Evolutionary conservation across 495 filamentous ascomycete genomes (phyloP).

Genomic region (Ramalina intermedia): DNA sequence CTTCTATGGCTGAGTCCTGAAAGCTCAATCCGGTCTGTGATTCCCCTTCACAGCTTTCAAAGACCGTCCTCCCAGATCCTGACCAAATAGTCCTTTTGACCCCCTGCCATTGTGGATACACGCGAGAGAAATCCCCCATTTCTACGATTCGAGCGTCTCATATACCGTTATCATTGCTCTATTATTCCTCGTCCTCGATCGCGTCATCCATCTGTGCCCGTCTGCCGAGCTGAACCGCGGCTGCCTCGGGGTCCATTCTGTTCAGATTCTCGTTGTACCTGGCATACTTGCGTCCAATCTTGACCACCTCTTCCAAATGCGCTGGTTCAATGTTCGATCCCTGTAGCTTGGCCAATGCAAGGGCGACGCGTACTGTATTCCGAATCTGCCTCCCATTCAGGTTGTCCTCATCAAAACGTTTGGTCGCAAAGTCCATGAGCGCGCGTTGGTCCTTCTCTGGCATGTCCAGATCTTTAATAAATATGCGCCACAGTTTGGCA

Average conservation of each 20-base stretch:
- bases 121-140: no score
- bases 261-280: conserved; percentile 4
- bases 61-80: no score
- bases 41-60: no score
- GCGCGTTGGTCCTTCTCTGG: conserved; percentile 2
- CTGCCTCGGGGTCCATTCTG: conserved; percentile 4
- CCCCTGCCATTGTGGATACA: no score
- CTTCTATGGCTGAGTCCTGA: no score
- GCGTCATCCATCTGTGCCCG: background rate
- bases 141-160: no score
- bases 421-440: conserved; percentile 2
- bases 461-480: conserved; percentile 9
- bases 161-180: no score
- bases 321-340: conserved; percentile 1
- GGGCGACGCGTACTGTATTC: conserved; percentile 9
- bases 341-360: conserved; percentile 9
- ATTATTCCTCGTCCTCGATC: no score
- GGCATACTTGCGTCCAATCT: conserved; percentile 8
- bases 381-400: conserved; percentile 13
- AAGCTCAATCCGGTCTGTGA: no score
- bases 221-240: conserved; percentile 7
- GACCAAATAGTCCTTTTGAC: no score
- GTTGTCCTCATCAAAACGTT: conserved; percentile 5
- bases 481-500: conserved; percentile 10
- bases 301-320: conserved; percentile 10